Evolutionary conservation across 345 rosid species (phyloP).

Genomic region (Linum usitatissimum): DNA sequence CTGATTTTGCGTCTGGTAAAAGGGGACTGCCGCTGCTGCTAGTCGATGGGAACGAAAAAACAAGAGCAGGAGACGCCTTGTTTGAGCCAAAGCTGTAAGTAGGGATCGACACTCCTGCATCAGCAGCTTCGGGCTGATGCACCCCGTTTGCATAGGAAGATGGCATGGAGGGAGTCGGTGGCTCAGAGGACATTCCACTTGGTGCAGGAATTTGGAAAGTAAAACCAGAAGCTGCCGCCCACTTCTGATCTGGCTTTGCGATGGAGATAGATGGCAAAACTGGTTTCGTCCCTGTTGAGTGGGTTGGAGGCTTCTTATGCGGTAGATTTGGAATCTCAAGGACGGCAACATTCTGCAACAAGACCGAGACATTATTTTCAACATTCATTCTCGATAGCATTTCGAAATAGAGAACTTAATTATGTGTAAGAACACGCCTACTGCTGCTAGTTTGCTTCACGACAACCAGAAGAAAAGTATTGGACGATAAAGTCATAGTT

Average conservation of each 20-base stretch:
- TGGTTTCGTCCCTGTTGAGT: constrained; percentile 40
- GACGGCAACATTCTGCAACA: constrained; percentile 19
- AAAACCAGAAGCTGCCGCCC: constrained; percentile 48
- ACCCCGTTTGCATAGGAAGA: constrained; percentile 17
- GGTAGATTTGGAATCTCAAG: constrained; percentile 18
- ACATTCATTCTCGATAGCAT: too few relatives aligned
- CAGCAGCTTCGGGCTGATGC: constrained; percentile 23
- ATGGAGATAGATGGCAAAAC: constrained; percentile 46
- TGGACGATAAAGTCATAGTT: too few relatives aligned
- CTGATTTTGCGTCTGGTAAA: constrained; percentile 30
- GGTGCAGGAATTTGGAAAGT: constrained; percentile 61
- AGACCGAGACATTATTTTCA: too few relatives aligned
- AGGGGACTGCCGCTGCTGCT: constrained; percentile 39
- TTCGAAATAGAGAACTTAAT: too few relatives aligned
- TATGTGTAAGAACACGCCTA: too few relatives aligned
- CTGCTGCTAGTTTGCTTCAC: too few relatives aligned
- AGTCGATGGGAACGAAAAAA: constrained; percentile 58
- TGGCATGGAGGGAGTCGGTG: constrained; percentile 74
- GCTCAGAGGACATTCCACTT: constrained; percentile 48
- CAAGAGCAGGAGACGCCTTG: constrained; percentile 27
- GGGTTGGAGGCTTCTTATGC: constrained; percentile 34
- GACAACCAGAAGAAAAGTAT: too few relatives aligned
- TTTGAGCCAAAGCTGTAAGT: constrained; percentile 47
- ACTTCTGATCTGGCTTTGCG: constrained; percentile 38
- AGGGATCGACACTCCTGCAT: constrained; percentile 33